phyloP scores from a whole-genome alignment of 1,284 basidiomycete genomes.

The Xerocomus minutiporus region DNA sequence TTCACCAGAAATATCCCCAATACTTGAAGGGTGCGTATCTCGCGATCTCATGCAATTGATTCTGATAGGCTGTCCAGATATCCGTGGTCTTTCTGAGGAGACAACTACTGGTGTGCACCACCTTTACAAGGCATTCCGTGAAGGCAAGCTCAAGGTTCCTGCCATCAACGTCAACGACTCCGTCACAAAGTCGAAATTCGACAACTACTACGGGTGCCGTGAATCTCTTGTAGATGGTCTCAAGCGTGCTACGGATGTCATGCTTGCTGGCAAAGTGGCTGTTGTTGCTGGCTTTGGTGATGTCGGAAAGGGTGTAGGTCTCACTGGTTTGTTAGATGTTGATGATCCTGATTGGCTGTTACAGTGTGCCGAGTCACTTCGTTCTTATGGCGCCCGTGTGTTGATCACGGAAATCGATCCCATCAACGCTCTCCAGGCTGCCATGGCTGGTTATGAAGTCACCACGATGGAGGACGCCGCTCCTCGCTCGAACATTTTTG shows the following conservation, averaged over 20 bases:
- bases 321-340: neutral
- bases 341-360: slow-evolving; percentile 11
- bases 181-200: slow-evolving; percentile 99
- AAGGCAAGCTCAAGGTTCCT: slow-evolving; percentile 94
- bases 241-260: slow-evolving; percentile 99
- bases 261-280: slow-evolving; percentile 99
- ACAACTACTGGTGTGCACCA: slow-evolving; percentile 99
- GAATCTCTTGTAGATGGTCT: slow-evolving; percentile 99
- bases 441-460: slow-evolving; percentile 99
- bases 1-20: slow-evolving; percentile 96
- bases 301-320: slow-evolving; percentile 89
- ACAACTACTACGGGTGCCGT: slow-evolving; percentile 95
- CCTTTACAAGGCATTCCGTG: slow-evolving; percentile 95
- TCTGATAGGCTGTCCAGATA: slow-evolving; percentile 43
- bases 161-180: slow-evolving; percentile 99
- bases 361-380: slow-evolving; percentile 95
- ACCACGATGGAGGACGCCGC: slow-evolving; percentile 98
- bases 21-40: slow-evolving; percentile 61
- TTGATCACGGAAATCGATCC: slow-evolving; percentile 98
- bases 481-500: slow-evolving; percentile 85
- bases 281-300: slow-evolving; percentile 99
- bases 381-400: slow-evolving; percentile 95
- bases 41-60: neutral
- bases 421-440: slow-evolving; percentile 99
- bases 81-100: slow-evolving; percentile 96